phyloP scores from a whole-genome alignment of 2,329 filamentous ascomycete genomes.

The Trichoderma sp. region DNA sequence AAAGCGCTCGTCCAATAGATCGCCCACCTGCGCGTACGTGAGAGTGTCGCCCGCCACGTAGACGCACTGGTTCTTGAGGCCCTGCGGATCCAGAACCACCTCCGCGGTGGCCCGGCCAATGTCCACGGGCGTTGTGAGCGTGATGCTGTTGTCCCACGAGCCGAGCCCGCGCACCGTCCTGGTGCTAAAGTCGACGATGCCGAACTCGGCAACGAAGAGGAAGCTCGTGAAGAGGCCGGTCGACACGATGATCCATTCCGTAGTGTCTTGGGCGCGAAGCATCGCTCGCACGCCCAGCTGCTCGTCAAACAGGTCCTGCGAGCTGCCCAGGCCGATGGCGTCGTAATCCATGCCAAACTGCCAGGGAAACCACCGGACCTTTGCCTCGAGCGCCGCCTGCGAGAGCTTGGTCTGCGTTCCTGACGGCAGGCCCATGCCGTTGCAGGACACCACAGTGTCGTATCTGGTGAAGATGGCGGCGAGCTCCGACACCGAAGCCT shows the following conservation, averaged over 20 bases:
- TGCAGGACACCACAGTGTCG: slow-evolving; percentile 60
- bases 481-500: slow-evolving; percentile 40
- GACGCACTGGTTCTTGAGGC: slow-evolving; percentile 46
- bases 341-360: slow-evolving; percentile 76
- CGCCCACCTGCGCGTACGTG: slow-evolving; percentile 55
- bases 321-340: slow-evolving; percentile 56
- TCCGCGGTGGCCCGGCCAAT: slow-evolving; percentile 64
- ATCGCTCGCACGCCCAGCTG: slow-evolving; percentile 60
- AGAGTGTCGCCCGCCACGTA: slow-evolving; percentile 65
- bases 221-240: slow-evolving; percentile 73
- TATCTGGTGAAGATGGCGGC: slow-evolving; percentile 46
- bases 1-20: slow-evolving; percentile 50
- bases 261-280: slow-evolving; percentile 42
- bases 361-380: slow-evolving; percentile 64
- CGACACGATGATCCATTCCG: slow-evolving; percentile 65
- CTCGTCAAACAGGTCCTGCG: slow-evolving; percentile 68
- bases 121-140: slow-evolving; percentile 62
- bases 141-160: slow-evolving; percentile 62
- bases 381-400: slow-evolving; percentile 53
- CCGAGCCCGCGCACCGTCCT: slow-evolving; percentile 56
- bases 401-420: slow-evolving; percentile 61
- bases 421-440: slow-evolving; percentile 58
- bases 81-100: slow-evolving; percentile 48
- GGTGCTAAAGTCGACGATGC: slow-evolving; percentile 55
- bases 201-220: slow-evolving; percentile 63